Evolutionary conservation across 176 grass and related monocot species (phyloP).

Genomic region (Carex scoparia): DNA sequence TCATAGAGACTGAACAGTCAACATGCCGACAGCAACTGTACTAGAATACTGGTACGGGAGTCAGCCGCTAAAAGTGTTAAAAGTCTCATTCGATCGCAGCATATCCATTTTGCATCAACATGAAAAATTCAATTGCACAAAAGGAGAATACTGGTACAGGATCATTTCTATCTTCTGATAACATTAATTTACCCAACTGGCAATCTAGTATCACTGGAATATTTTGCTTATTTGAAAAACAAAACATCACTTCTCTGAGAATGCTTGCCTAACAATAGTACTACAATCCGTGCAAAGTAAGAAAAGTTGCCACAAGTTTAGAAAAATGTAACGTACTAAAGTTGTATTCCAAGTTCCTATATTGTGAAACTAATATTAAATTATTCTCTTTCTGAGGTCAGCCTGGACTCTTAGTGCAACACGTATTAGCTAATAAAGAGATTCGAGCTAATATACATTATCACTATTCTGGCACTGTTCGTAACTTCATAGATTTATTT

Average conservation of each 20-base stretch:
- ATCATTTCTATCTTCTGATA: background rate
- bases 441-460: background rate
- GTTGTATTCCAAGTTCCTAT: background rate
- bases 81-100: too few relatives aligned
- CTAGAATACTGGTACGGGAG: too few relatives aligned
- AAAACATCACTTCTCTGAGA: background rate
- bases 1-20: too few relatives aligned
- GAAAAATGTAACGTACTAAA: background rate
- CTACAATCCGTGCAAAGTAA: slow-evolving; percentile 5
- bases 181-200: background rate
- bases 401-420: background rate
- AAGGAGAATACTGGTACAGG: background rate
- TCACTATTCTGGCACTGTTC: background rate
- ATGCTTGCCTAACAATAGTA: background rate
- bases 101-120: background rate
- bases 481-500: background rate
- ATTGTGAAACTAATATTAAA: background rate
- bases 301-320: background rate
- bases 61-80: too few relatives aligned
- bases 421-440: background rate
- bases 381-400: background rate
- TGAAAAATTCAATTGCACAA: background rate
- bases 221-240: background rate
- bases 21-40: too few relatives aligned
- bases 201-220: background rate